Base-by-base conservation (phyloP, 305 asterid species). In the Fraxinus paxiana region DNA sequence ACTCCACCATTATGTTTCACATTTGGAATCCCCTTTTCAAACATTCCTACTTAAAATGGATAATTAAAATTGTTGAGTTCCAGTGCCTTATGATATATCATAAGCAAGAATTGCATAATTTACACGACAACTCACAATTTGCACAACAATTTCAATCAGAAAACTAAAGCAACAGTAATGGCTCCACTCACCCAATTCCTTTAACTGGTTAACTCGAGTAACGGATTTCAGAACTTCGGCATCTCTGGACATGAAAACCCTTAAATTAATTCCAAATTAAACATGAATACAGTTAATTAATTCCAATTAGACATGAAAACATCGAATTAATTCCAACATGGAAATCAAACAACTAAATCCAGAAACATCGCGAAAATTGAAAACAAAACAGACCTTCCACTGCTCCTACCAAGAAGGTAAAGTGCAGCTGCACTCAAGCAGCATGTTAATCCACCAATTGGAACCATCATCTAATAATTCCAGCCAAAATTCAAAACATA, bases 391-490 rank as follows among this genome's bases (percentile, higher is more conserved):
- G 3, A 96, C 99, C 98, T 92, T 85, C 98, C 99, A 77, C 97
- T 92, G 86, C 98, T 92, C 88, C 98, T 87, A 13, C 99, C 98
- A 71, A 96, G 98, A 83, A 96, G 95, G 89, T 94, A 96, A 73
- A 96, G 97, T 75, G 98, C 98, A 4, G 96, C 97, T 10, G 96
- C 98, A 82, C 99, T 88, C 76, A 96, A 85, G 88, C 99, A 93
- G 85, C 98, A 96, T 71, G 97, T 81, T 46, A 96, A 79, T 78
- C 99, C 99, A 41, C 95, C 94, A 84, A 97, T 88, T n/a, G 98
- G 98, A 70, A 88, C 90, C 98, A 96, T 94, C 84, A 84, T 77
- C 48, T 77, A 38, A 61, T 56, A 56, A 82, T 80, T 72, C 24
- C 34, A 34, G 59, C 33, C 67, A 82, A 20, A 76, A 54, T 5